These are phyloP conservation scores for Ampelomyces quisqualis DNA, from an alignment of 2,329 filamentous ascomycete species.

Conservation along the genomic window DNA sequence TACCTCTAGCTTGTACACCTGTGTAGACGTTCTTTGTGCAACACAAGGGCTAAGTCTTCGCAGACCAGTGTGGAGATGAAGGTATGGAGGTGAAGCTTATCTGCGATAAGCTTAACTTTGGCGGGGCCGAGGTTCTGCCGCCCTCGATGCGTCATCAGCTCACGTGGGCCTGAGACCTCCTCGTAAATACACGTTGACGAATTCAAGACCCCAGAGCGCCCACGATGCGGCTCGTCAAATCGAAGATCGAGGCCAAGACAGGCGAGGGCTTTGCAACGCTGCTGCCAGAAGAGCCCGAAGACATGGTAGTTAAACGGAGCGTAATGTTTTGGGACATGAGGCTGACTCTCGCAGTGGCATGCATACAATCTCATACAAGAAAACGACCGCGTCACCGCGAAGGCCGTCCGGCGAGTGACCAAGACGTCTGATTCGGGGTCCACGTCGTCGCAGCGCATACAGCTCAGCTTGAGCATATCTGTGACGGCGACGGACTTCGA, in stretches of 20 bases:
- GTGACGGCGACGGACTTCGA: constrained; percentile 70
- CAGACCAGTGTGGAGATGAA: not conserved
- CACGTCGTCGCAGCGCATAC: constrained; percentile 63
- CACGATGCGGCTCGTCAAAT: constrained; percentile 66
- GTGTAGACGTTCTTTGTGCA: constrained; percentile 48
- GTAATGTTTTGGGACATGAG: too few relatives aligned
- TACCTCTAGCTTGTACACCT: constrained; percentile 46
- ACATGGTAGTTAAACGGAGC: constrained; percentile 60
- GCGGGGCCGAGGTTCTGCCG: not conserved
- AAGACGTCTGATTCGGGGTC: constrained; percentile 62
- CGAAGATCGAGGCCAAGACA: constrained; percentile 63
- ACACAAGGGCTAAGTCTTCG: constrained; percentile 58
- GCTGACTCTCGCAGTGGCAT: constrained; percentile 61
- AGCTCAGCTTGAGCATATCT: constrained; percentile 64
- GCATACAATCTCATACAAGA: constrained; percentile 71
- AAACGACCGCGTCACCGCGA: constrained; percentile 64
- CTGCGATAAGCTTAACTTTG: not conserved
- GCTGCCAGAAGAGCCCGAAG: constrained; percentile 71
- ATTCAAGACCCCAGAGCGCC: too few relatives aligned
- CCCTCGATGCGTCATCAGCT: not conserved
- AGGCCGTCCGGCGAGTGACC: constrained; percentile 66
- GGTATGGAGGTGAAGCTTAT: not conserved
- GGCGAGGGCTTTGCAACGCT: constrained; percentile 66
- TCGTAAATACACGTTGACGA: not conserved
- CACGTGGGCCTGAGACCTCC: not conserved